A percentile compares a stretch with the other conserved stretches of the same genome.
These are phyloP conservation scores for Clonostachys chloroleuca DNA, from an alignment of 2,329 filamentous ascomycete genomes.

Conservation along the genomic window DNA sequence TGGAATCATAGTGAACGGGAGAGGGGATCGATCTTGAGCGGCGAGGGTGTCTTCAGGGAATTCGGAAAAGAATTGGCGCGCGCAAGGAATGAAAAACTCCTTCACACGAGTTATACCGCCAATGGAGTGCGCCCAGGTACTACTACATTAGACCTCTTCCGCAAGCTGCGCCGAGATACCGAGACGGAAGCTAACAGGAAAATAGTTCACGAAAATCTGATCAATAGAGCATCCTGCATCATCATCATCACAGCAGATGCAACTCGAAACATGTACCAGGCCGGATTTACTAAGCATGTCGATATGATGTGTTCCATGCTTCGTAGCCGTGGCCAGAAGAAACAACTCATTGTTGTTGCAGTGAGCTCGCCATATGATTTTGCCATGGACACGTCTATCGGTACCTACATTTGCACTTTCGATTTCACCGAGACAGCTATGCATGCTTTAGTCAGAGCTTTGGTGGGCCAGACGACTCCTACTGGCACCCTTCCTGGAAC, in stretches of 20 bases:
- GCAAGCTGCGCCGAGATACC: not conserved
- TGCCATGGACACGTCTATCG: slow-evolving; percentile 84
- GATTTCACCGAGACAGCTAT: slow-evolving; percentile 94
- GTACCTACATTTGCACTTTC: slow-evolving; percentile 92
- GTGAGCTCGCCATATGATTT: slow-evolving; percentile 97
- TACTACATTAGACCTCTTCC: slow-evolving; percentile 1
- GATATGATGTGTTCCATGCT: slow-evolving; percentile 92
- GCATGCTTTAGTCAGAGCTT: slow-evolving; percentile 74
- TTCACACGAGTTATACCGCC: slow-evolving; percentile 93
- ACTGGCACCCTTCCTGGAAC: slow-evolving; percentile 64
- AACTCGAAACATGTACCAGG: slow-evolving; percentile 89
- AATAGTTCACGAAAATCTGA: slow-evolving; percentile 81
- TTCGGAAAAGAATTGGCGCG: slow-evolving; percentile 84
- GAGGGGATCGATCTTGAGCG: slow-evolving; percentile 72
- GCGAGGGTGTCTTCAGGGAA: slow-evolving; percentile 88
- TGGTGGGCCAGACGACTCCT: slow-evolving; percentile 71
- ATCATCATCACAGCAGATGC: slow-evolving; percentile 92
- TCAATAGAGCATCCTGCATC: slow-evolving; percentile 81
- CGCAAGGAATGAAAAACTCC: slow-evolving; percentile 76
- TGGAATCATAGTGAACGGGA: slow-evolving; percentile 53
- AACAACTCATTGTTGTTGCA: slow-evolving; percentile 84
- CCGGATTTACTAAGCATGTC: slow-evolving; percentile 92
- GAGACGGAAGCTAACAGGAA: slow-evolving; percentile 5
- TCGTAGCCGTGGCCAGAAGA: slow-evolving; percentile 72
- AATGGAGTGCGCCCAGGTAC: slow-evolving; percentile 78